Evolutionary conservation across 129 eudicot genomes (phyloP), one percentile per base, ranked within the genome.

Genomic region (Chrysanthemum lavandulifolium): DNA sequence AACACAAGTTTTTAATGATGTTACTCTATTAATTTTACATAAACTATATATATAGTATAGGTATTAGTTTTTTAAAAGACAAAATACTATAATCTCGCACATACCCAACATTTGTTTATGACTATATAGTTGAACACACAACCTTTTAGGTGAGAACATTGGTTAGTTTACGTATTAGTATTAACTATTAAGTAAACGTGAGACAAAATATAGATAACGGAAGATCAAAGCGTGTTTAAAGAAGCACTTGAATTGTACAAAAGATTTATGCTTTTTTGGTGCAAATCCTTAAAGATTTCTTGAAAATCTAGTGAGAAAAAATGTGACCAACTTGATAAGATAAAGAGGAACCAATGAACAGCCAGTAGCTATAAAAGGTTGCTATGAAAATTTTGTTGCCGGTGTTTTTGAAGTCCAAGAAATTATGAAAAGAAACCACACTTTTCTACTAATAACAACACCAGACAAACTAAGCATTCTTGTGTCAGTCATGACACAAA

Each of bases 331-430:
- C 63, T 75, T 86, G 91, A 82, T 77, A 80, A 27, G 82, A 83
- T 74, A 92, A 87, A 89, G 91, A 83, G 90, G 80, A 89, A 89
- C 84, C 85, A 89, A 40, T 21, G 73, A 74, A 78, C 84, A 82
- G 89, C 82, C 63, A 67, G 47, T 8, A 40, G 47, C 47, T 40
- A 40, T 7, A 73, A 89, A 92, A 92, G 82, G 75, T 82, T 83
- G 64, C 65, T 79, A 67, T 68, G 79, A 76, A 76, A 81, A 78
- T 67, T 81, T 78, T 65, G 83, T 83, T 87, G 96, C 93, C 96
- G 86, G 90, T 66, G 67, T 80, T 76, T 76, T 68, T 59, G 78
- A 75, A 89, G 96, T 75, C 84, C 71, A 77, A 75, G 65, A 57
- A 65, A 72, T 56, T 43, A 66, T 43, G 73, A 78, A 69, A 76